A percentile compares a stretch with the other conserved stretches of the same genome.
Conservation (phyloP, 2,329 filamentous ascomycete species). For the Periconia digitata region DNA sequence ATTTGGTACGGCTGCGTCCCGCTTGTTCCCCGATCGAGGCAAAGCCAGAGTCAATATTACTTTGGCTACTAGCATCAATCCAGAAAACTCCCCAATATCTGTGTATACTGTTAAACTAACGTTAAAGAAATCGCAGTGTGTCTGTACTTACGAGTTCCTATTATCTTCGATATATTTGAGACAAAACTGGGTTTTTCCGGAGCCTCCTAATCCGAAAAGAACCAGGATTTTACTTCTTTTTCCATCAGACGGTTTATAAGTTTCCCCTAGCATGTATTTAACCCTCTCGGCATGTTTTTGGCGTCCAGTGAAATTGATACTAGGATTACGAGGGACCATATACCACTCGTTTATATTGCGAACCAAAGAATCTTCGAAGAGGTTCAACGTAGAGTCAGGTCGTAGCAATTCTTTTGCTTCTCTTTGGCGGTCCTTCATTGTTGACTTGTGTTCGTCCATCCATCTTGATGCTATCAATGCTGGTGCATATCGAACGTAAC, state of each 20-base stretch:
- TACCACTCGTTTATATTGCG: slow-evolving; percentile 20
- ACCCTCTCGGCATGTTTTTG: slow-evolving; percentile 14
- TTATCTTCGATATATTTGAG: slow-evolving; percentile 42
- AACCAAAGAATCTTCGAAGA: slow-evolving; percentile 3
- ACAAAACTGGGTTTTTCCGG: slow-evolving; percentile 46
- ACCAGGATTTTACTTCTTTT: slow-evolving; percentile 32
- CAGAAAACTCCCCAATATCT: slow-evolving; percentile 42
- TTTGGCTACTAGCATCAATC: slow-evolving; percentile 35
- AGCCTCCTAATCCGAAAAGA: slow-evolving; percentile 42
- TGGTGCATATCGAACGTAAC: slow-evolving; percentile 17
- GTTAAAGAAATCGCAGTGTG: not conserved
- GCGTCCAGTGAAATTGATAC: slow-evolving; percentile 26
- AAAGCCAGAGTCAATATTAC: slow-evolving; percentile 26
- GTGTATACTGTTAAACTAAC: too few species aligned
- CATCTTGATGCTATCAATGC: slow-evolving; percentile 14
- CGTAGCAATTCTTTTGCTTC: slow-evolving; percentile 18
- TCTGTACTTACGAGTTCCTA: slow-evolving; percentile 30
- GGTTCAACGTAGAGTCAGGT: slow-evolving; percentile 6
- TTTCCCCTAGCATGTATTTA: slow-evolving; percentile 14
- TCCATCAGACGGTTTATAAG: slow-evolving; percentile 6
- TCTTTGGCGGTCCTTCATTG: slow-evolving; percentile 13
- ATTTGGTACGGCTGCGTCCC: slow-evolving; percentile 25
- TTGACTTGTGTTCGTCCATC: slow-evolving; percentile 15
- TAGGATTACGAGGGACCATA: slow-evolving; percentile 20
- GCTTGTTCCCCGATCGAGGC: slow-evolving; percentile 26